A percentile compares a stretch with the other conserved stretches of the same genome.
phyloP scores from a whole-genome alignment of 208 protist genomes.

The Trypanosoma congolense region DNA sequence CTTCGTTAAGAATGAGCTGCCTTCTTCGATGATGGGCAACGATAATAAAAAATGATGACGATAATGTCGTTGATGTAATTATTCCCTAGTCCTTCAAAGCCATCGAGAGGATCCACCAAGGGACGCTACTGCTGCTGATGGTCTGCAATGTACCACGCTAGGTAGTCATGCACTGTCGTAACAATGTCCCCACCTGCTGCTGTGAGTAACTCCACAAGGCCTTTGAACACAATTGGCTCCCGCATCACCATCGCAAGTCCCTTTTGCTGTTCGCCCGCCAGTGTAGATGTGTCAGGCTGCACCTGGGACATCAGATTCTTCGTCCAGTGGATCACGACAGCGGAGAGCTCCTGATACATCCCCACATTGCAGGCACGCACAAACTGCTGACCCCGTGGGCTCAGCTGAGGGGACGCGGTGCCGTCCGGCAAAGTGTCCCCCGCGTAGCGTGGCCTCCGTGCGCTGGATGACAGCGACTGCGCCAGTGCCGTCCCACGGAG shows the following conservation, averaged over 20 bases:
- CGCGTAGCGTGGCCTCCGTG: conserved; percentile 10
- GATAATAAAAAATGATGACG: too few relatives aligned
- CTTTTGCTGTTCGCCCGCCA: conserved; percentile 16
- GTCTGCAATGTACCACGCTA: conserved; percentile 66
- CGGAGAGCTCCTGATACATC: conserved; percentile 84
- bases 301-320: conserved; percentile 30
- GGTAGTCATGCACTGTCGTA: conserved; percentile 65
- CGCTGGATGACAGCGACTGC: conserved; percentile 29
- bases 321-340: conserved; percentile 61
- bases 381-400: conserved; percentile 81
- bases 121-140: conserved; percentile 2
- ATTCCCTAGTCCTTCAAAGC: too few relatives aligned
- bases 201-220: conserved; percentile 59
- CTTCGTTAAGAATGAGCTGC: too few relatives aligned
- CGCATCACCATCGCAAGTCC: conserved; percentile 40
- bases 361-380: conserved; percentile 68
- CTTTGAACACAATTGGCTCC: conserved; percentile 52
- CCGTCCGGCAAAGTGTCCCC: conserved; percentile 21
- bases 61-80: too few relatives aligned
- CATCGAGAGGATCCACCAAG: background rate
- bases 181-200: conserved; percentile 56
- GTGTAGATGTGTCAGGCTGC: conserved; percentile 6
- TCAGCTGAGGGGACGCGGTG: conserved; percentile 38
- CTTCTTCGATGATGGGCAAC: too few relatives aligned
- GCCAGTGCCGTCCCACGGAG: conserved; percentile 42